Percentiles rank a stretch among this genome's conserved stretches.
phyloP scores from a whole-genome alignment of 192 early-diverging fungal species.

The Globomyces pollinis-pini region DNA sequence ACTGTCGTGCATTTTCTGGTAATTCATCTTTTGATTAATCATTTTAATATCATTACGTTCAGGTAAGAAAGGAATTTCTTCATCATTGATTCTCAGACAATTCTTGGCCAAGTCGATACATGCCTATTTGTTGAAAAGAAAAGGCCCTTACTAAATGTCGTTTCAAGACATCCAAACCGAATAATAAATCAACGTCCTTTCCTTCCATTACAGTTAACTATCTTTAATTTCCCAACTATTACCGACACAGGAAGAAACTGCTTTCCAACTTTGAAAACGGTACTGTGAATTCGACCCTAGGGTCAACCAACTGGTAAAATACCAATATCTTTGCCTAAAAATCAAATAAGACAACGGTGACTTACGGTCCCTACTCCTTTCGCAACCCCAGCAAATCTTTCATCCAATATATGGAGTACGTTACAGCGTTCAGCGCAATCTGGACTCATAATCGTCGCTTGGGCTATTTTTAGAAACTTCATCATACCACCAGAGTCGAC shows the following conservation, averaged over 20 bases:
- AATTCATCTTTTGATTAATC: too few species aligned
- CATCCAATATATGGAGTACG: conserved; percentile 85
- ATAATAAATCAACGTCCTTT: conserved; percentile 79
- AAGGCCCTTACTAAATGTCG: conserved; percentile 40
- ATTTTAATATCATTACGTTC: too few species aligned
- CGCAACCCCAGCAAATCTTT: conserved; percentile 79
- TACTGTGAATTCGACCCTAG: conserved; percentile 91
- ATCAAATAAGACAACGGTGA: too few species aligned
- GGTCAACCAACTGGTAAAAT: too few species aligned
- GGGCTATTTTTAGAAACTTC: too few species aligned
- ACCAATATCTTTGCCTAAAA: too few species aligned
- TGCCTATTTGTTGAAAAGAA: conserved; percentile 44
- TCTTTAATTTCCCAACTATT: too few species aligned
- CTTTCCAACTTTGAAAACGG: conserved; percentile 73
- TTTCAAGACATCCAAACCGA: conserved; percentile 95
- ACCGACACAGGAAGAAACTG: conserved; percentile 68
- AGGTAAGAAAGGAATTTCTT: conserved; percentile 75
- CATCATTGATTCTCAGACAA: conserved; percentile 68
- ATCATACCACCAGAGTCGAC: conserved; percentile 96
- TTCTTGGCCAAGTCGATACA: conserved; percentile 85
- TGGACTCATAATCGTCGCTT: conserved; percentile 81
- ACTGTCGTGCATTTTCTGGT: conserved; percentile 52
- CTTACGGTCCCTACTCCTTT: conserved; percentile 94
- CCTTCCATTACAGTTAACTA: conserved; percentile 93
- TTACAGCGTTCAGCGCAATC: conserved; percentile 61